These are phyloP conservation scores for Phytophthora europaea DNA, from an alignment of 352 stramenopile genomes.

Conservation along the genomic window DNA sequence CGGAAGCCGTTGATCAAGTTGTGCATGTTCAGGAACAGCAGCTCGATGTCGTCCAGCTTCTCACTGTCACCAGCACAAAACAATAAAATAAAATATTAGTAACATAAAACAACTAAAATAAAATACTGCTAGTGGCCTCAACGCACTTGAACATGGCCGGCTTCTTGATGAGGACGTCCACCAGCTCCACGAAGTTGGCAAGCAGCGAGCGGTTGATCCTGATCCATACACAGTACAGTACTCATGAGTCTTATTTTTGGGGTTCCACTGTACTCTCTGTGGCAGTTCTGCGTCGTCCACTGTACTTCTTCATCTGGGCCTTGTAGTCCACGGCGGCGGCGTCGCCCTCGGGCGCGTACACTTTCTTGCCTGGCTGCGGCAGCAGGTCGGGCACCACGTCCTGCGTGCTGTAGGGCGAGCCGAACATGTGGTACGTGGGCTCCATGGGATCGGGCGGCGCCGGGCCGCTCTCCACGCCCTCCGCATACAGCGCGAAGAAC, in stretches of 20 bases:
- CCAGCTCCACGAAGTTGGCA: slow-evolving; percentile 86
- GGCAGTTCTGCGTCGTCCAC: not conserved
- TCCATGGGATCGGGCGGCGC: slow-evolving; percentile 75
- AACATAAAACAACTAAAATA: not conserved
- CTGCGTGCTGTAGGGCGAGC: slow-evolving; percentile 84
- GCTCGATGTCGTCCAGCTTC: slow-evolving; percentile 88
- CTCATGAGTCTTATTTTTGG: not conserved
- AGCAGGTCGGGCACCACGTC: slow-evolving; percentile 85
- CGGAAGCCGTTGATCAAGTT: slow-evolving; percentile 92
- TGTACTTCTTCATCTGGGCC: slow-evolving; percentile 82
- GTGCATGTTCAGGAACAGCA: slow-evolving; percentile 92
- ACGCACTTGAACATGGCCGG: slow-evolving; percentile 86
- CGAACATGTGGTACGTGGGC: slow-evolving; percentile 90
- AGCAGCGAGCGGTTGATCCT: slow-evolving; percentile 89
- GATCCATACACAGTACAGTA: slow-evolving; percentile 1
- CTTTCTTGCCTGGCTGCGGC: slow-evolving; percentile 64
- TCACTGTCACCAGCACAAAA: slow-evolving; percentile 47
- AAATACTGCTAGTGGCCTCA: not conserved
- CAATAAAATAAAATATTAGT: not conserved
- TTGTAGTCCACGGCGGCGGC: slow-evolving; percentile 67
- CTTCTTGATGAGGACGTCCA: slow-evolving; percentile 85
- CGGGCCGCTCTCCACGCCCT: slow-evolving; percentile 59
- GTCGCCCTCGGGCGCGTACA: slow-evolving; percentile 52
- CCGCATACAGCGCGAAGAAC: slow-evolving; percentile 82
- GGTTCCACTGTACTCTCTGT: not conserved